phyloP scores from a whole-genome alignment of 148 eudicot genomes.

The Suaeda aralocaspica region DNA sequence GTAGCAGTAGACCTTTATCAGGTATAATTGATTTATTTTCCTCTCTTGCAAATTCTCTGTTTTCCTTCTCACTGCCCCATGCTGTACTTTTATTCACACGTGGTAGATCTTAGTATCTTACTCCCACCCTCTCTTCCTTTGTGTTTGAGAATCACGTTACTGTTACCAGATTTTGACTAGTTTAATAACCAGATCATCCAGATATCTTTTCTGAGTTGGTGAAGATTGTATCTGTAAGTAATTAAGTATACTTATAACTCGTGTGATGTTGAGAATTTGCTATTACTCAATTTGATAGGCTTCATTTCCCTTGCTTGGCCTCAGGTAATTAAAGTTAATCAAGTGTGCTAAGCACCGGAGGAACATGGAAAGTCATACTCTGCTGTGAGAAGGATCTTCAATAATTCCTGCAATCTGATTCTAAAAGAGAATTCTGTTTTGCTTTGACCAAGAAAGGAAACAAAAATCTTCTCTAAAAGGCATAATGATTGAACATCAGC shows the following conservation, averaged over 20 bases:
- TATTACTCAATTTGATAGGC: slow-evolving; percentile 9
- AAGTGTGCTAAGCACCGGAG: slow-evolving; percentile 41
- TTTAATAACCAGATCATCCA: neutral
- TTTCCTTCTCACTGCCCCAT: neutral
- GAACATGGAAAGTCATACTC: slow-evolving; percentile 27
- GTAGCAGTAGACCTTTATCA: neutral
- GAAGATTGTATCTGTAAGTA: neutral
- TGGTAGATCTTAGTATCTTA: neutral
- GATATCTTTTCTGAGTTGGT: neutral
- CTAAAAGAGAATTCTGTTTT: slow-evolving; percentile 25
- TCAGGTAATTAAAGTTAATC: slow-evolving; percentile 43
- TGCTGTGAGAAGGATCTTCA: slow-evolving; percentile 34
- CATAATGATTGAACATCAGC: slow-evolving; percentile 47
- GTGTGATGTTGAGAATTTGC: no score
- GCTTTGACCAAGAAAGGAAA: slow-evolving; percentile 34
- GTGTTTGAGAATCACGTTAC: neutral
- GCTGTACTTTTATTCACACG: neutral
- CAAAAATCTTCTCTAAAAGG: slow-evolving; percentile 25
- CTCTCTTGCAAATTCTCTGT: neutral
- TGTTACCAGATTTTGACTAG: neutral
- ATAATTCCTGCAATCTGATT: slow-evolving; percentile 31
- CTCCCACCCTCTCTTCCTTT: neutral
- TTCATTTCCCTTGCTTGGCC: slow-evolving; percentile 20
- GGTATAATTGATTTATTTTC: slow-evolving; percentile 11
- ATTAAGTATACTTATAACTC: no score